A percentile compares a stretch with the other conserved stretches of the same genome.
phyloP scores from a whole-genome alignment of 768 basidiomycete species.

The Sporobolomyces phaffii region DNA sequence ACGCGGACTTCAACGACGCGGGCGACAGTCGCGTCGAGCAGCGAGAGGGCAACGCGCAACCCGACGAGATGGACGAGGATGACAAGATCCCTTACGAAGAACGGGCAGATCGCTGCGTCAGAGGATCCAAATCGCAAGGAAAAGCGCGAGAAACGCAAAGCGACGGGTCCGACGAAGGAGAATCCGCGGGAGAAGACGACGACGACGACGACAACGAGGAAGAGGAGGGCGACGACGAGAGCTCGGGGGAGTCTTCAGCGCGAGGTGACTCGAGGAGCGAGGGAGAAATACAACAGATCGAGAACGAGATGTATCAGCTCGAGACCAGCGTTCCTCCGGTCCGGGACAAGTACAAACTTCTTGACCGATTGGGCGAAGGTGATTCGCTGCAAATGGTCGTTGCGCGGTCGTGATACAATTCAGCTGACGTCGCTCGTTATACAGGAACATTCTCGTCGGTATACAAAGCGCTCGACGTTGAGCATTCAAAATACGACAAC shows the following conservation, averaged over 20 bases:
- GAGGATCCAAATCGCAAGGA: no score
- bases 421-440: not conserved
- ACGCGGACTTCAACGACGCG: not conserved
- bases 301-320: constrained; percentile 65
- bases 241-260: constrained; percentile 5
- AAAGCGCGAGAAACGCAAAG: no score
- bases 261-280: constrained; percentile 24
- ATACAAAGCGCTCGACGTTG: constrained; percentile 89
- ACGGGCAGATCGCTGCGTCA: no score
- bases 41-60: not conserved
- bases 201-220: not conserved
- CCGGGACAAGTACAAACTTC: constrained; percentile 61
- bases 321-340: constrained; percentile 63
- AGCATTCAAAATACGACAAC: constrained; percentile 55
- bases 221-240: not conserved
- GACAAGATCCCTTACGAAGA: not conserved
- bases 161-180: not conserved
- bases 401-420: not conserved
- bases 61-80: not conserved
- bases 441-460: constrained; percentile 94
- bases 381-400: no score
- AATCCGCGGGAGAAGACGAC: no score
- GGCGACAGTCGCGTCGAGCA: not conserved
- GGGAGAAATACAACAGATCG: constrained; percentile 30
- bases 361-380: constrained; percentile 86